Base-by-base conservation (phyloP, 2,329 filamentous ascomycete species). In the Fusarium stilboides region DNA sequence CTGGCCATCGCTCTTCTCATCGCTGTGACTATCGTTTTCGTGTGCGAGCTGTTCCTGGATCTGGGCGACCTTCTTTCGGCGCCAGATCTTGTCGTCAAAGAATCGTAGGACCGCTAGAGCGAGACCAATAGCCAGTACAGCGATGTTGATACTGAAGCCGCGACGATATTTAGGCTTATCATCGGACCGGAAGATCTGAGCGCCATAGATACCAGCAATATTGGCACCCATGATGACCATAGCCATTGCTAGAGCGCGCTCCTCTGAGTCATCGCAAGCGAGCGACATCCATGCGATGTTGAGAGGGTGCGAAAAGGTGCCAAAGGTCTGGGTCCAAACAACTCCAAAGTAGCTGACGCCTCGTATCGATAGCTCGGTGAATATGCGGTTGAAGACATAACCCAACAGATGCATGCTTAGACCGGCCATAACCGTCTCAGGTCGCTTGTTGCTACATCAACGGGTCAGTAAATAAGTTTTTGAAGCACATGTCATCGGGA, bases 201-300 rank as follows among this genome's bases (percentile, higher is more conserved):
- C 86, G 5, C 87, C 88, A 56, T 88, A 87, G 52, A 90, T 89
- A 22, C 87, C 87, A 0, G 87, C 87, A 26, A 85, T 86, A 68
- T 90, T 90, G 47, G 86, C 88, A 20, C 85, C 84, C 87, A 89
- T 89, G 62, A 89, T 88, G 52, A 88, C 81, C 83, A 86, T 80
- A 9, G 87, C 86, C 87, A 89, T 89, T 13, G 87, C 85, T 1
- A 89, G 79, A 1, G 87, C 86, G 49, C 87, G 79, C 68, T 88
- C 84, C 64, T 89, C 86, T 0, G 87, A 87, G 52, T 87, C 86
- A 0, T 81, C 80, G 72, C 87, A 87, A 4, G 84, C 82, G 1
- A 89, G 77, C 0, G 86, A 88, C 74, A 89, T 80, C 87, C 87
- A 89, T 2, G 86, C 84, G 50, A 89, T 87, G 71, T 89, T 89